These are phyloP conservation scores for Stachybotrys chartarum DNA, from an alignment of 2,329 filamentous ascomycete species.

Conservation along the genomic window DNA sequence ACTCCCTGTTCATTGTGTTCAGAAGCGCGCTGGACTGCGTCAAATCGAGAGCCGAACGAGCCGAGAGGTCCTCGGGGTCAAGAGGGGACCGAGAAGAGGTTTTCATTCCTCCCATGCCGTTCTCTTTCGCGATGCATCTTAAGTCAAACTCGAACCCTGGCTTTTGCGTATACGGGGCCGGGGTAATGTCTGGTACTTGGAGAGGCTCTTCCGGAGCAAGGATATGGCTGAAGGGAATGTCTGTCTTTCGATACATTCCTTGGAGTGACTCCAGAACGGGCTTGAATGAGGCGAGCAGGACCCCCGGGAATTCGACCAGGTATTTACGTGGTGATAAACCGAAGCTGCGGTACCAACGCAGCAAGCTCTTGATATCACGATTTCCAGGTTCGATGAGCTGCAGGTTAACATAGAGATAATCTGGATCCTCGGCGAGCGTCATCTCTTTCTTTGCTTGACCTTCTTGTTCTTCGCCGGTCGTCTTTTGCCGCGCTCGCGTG, in stretches of 20 bases:
- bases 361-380: conserved; percentile 12
- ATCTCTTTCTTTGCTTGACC: conserved; percentile 6
- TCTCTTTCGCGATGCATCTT: conserved; percentile 17
- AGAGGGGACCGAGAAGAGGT: conserved; percentile 10
- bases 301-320: conserved; percentile 55
- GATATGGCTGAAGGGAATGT: conserved; percentile 43
- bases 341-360: conserved; percentile 20
- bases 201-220: conserved; percentile 23
- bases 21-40: conserved; percentile 45
- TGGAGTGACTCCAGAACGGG: conserved; percentile 51
- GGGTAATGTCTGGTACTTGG: not conserved
- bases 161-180: conserved; percentile 33
- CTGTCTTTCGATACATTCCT: conserved; percentile 32
- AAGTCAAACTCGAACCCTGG: conserved; percentile 44
- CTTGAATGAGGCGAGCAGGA: conserved; percentile 50
- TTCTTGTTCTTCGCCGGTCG: conserved; percentile 10
- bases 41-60: conserved; percentile 41
- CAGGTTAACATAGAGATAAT: conserved; percentile 22
- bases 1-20: conserved; percentile 39
- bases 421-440: conserved; percentile 23
- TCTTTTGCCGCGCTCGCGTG: conserved; percentile 11
- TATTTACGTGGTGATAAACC: conserved; percentile 8
- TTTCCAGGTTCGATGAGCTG: conserved; percentile 15
- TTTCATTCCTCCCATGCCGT: conserved; percentile 10
- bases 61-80: conserved; percentile 14